These are phyloP conservation scores for Colletotrichum kahawae DNA, from an alignment of 2,329 filamentous ascomycete species.

Conservation along the genomic window DNA sequence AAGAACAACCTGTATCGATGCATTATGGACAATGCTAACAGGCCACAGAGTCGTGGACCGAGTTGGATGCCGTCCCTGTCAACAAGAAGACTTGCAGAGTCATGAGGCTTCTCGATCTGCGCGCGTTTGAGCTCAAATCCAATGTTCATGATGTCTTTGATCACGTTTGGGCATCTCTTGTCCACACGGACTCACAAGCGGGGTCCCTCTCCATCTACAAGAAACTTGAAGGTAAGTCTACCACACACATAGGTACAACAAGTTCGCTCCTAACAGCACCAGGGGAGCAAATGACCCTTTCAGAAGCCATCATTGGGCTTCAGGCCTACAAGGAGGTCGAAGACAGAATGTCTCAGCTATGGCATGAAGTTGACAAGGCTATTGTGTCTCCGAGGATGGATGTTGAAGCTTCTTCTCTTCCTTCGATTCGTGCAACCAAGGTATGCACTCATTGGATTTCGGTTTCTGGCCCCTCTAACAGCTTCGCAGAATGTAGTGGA, in stretches of 20 bases:
- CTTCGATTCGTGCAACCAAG: slow-evolving; percentile 38
- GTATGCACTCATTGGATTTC: slow-evolving; percentile 3
- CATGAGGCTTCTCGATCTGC: slow-evolving; percentile 68
- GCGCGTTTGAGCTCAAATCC: slow-evolving; percentile 69
- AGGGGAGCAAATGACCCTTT: slow-evolving; percentile 58
- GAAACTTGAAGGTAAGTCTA: slow-evolving; percentile 51
- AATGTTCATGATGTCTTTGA: slow-evolving; percentile 71
- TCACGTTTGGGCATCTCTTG: slow-evolving; percentile 72
- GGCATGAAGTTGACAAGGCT: slow-evolving; percentile 65
- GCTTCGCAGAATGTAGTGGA: slow-evolving; percentile 45
- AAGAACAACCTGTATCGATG: slow-evolving; percentile 24
- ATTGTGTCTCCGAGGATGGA: slow-evolving; percentile 67
- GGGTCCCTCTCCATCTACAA: slow-evolving; percentile 62
- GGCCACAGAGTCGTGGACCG: slow-evolving; percentile 56
- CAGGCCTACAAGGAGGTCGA: slow-evolving; percentile 67
- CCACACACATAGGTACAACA: not conserved
- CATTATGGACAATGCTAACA: slow-evolving; percentile 27
- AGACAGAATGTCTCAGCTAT: slow-evolving; percentile 63
- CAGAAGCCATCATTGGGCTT: slow-evolving; percentile 60
- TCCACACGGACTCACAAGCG: slow-evolving; percentile 64
- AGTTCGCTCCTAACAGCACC: slow-evolving; percentile 24
- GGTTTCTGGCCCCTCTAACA: slow-evolving; percentile 17
- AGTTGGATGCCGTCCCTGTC: slow-evolving; percentile 63
- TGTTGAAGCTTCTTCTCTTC: slow-evolving; percentile 36
- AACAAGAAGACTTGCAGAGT: slow-evolving; percentile 67